These are phyloP conservation scores for Mucor saturninus DNA, from an alignment of 371 early-diverging fungal genomes.

Conservation along the genomic window DNA sequence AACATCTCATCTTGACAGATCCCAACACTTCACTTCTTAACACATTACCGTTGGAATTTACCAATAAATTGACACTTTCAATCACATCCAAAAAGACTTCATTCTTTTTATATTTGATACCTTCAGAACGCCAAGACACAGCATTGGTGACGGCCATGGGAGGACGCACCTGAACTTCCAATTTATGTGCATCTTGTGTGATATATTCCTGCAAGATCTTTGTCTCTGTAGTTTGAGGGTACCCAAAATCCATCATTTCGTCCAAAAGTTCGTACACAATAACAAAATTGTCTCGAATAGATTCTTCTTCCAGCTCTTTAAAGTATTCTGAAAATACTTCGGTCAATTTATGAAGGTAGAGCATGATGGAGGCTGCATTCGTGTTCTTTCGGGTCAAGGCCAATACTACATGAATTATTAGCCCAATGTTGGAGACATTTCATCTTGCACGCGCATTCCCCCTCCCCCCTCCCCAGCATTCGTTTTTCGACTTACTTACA, in stretches of 20 bases:
- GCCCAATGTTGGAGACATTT: too few relatives aligned
- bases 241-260: constrained; percentile 99
- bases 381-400: constrained; percentile 97
- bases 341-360: constrained; percentile 92
- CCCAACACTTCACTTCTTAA: constrained; percentile 95
- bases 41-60: constrained; percentile 94
- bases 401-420: constrained; percentile 68
- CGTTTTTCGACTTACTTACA: constrained; percentile 60
- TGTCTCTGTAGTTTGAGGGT: constrained; percentile 97
- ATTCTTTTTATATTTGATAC: constrained; percentile 96
- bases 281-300: constrained; percentile 93
- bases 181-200: constrained; percentile 95
- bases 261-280: constrained; percentile 96
- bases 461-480: too few relatives aligned
- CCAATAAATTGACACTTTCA: constrained; percentile 96
- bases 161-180: constrained; percentile 89
- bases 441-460: too few relatives aligned
- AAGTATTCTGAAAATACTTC: constrained; percentile 97
- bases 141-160: constrained; percentile 98
- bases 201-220: constrained; percentile 98
- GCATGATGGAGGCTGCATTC: constrained; percentile 93
- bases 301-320: constrained; percentile 97
- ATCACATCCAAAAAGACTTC: constrained; percentile 98
- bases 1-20: constrained; percentile 95
- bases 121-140: constrained; percentile 97